These are phyloP conservation scores for Penicillium sp. DNA, from an alignment of 2,329 filamentous ascomycete species.

Conservation along the genomic window DNA sequence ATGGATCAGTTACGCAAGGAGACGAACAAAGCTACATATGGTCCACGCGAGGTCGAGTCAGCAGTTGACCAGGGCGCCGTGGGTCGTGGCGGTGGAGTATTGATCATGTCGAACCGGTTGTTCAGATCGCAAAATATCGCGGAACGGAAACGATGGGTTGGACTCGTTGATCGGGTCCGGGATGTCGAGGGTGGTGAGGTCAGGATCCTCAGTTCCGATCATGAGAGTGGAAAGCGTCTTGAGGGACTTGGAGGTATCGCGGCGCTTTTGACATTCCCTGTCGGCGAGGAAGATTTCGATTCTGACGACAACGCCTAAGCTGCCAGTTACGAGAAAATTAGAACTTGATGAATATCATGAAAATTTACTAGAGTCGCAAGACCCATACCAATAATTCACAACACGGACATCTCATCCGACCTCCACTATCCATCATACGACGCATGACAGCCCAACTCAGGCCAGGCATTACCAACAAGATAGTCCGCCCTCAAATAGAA, in stretches of 20 bases:
- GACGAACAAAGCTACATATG: conserved; percentile 89
- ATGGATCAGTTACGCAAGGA: conserved; percentile 76
- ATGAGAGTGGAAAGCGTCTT: conserved; percentile 86
- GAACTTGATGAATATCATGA: not conserved
- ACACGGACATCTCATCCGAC: not conserved
- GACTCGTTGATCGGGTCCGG: conserved; percentile 83
- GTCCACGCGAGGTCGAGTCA: conserved; percentile 74
- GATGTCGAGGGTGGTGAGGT: conserved; percentile 80
- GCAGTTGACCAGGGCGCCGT: conserved; percentile 88
- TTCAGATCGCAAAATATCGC: conserved; percentile 81
- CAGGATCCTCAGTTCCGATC: conserved; percentile 84
- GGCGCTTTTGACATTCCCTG: conserved; percentile 85
- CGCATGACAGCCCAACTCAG: not conserved
- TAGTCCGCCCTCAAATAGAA: not conserved
- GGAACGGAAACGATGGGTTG: conserved; percentile 77
- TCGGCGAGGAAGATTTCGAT: conserved; percentile 77
- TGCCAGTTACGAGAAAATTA: not conserved
- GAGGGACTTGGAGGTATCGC: conserved; percentile 85
- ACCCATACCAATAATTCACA: not conserved
- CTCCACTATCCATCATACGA: not conserved
- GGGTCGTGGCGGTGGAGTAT: conserved; percentile 77
- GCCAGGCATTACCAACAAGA: not conserved
- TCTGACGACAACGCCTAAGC: conserved; percentile 43
- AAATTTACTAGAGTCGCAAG: not conserved
- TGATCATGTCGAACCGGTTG: conserved; percentile 83